Conservation (phyloP, 306 rosid genomes). For the Trifolium pratense region DNA sequence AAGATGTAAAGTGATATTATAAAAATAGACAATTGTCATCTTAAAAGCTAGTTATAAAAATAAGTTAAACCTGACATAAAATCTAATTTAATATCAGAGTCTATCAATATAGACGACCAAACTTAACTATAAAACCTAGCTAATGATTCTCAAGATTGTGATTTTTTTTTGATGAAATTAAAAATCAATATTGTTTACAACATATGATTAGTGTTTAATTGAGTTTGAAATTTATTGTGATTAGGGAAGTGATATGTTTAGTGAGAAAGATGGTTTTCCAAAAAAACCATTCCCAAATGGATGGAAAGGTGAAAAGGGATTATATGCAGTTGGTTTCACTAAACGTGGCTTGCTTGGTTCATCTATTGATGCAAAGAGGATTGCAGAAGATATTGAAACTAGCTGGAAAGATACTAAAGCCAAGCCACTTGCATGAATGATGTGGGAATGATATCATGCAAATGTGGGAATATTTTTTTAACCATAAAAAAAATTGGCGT, state of each 20-base stretch:
- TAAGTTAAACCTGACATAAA: no score
- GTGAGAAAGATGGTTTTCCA: slow-evolving; percentile 77
- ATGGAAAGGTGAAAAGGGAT: slow-evolving; percentile 79
- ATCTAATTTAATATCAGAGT: no score
- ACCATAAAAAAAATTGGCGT: no score
- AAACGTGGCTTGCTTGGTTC: slow-evolving; percentile 91
- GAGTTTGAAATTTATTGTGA: slow-evolving; percentile 5
- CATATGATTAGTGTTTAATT: background rate
- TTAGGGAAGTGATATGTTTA: slow-evolving; percentile 70
- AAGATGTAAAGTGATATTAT: no score
- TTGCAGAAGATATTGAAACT: slow-evolving; percentile 71
- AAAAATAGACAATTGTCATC: background rate
- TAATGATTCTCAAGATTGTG: background rate
- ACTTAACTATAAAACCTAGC: background rate
- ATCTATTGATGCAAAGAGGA: slow-evolving; percentile 70
- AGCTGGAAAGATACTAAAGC: slow-evolving; percentile 59
- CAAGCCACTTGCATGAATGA: slow-evolving; percentile 47
- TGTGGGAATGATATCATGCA: slow-evolving; percentile 19
- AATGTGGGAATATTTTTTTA: no score
- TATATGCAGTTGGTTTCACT: slow-evolving; percentile 82
- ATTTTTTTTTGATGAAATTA: background rate
- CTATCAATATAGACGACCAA: no score
- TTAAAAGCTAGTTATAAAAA: no score
- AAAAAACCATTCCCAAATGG: slow-evolving; percentile 72
- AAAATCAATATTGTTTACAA: background rate